These are phyloP conservation scores for Trifolium subterraneum DNA, from an alignment of 306 rosid species.

Conservation along the genomic window DNA sequence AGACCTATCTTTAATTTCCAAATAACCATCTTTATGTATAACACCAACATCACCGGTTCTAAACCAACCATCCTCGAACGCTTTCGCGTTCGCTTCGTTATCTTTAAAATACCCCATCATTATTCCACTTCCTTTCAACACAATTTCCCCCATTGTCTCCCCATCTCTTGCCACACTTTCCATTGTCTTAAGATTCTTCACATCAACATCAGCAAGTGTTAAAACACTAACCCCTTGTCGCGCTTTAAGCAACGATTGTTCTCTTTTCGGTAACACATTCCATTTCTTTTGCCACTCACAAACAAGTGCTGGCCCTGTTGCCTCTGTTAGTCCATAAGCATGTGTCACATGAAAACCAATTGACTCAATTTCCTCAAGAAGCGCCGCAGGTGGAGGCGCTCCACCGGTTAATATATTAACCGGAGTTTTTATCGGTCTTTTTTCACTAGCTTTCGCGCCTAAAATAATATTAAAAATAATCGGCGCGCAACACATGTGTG, in stretches of 20 bases:
- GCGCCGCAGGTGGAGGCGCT: conserved; percentile 77
- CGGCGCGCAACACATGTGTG: conserved; percentile 97
- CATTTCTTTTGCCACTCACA: conserved; percentile 90
- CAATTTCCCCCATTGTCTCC: conserved; percentile 78
- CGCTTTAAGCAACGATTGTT: conserved; percentile 68
- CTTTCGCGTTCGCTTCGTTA: conserved; percentile 50
- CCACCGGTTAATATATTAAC: conserved; percentile 88
- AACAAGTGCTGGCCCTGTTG: conserved; percentile 87
- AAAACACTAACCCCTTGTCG: conserved; percentile 75
- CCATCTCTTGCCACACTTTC: conserved; percentile 73
- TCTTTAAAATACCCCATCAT: conserved; percentile 93
- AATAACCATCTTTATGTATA: conserved; percentile 76
- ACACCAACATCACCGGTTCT: conserved; percentile 87
- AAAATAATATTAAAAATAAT: conserved; percentile 74
- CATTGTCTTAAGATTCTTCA: conserved; percentile 70
- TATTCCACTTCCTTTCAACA: conserved; percentile 74
- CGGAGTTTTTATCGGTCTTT: conserved; percentile 23
- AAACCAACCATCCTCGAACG: conserved; percentile 81
- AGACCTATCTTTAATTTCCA: conserved; percentile 86
- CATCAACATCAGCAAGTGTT: conserved; percentile 74
- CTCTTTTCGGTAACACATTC: conserved; percentile 51
- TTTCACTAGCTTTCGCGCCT: conserved; percentile 52
- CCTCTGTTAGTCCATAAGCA: conserved; percentile 91
- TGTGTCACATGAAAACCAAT: conserved; percentile 87
- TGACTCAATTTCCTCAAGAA: conserved; percentile 59